Evolutionary conservation across 306 rosid genomes (phyloP).

Genomic region (Vicia sativa): DNA sequence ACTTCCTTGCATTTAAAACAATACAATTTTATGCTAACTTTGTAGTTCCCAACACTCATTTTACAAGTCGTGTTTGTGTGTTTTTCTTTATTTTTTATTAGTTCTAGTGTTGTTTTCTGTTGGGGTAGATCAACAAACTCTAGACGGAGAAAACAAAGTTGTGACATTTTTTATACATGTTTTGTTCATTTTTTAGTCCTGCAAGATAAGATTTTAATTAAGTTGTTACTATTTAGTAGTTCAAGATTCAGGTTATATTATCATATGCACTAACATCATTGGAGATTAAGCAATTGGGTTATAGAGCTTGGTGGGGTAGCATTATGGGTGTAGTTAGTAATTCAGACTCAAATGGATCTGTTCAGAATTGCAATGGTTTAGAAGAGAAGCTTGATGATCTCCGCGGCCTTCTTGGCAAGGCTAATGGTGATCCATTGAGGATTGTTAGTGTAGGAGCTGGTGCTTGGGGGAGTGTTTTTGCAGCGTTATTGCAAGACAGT

Average conservation of each 20-base stretch:
- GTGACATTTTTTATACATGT: neutral
- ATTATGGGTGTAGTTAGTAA: conserved; percentile 43
- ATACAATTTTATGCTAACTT: conserved; percentile 12
- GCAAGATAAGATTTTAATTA: no score
- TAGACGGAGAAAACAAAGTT: conserved; percentile 58
- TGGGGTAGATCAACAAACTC: conserved; percentile 65
- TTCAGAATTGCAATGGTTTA: conserved; percentile 54
- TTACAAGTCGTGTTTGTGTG: neutral
- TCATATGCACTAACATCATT: neutral
- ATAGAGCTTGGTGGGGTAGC: conserved; percentile 52
- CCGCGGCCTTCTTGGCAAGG: conserved; percentile 57
- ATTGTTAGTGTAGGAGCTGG: conserved; percentile 96
- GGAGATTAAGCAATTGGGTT: neutral
- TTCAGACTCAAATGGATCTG: conserved; percentile 62
- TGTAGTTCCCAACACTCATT: conserved; percentile 46
- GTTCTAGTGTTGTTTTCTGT: conserved; percentile 31
- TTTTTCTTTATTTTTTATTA: conserved; percentile 7
- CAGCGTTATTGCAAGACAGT: conserved; percentile 75
- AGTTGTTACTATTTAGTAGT: no score
- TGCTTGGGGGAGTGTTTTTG: conserved; percentile 96
- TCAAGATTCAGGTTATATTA: no score
- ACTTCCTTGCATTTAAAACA: conserved; percentile 15
- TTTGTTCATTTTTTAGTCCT: neutral
- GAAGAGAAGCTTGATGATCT: conserved; percentile 83
- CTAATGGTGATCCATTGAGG: conserved; percentile 71